Evolutionary conservation across 345 rosid species (phyloP), one percentile per base, ranked within the genome.

Genomic region (Lepidium sativum): DNA sequence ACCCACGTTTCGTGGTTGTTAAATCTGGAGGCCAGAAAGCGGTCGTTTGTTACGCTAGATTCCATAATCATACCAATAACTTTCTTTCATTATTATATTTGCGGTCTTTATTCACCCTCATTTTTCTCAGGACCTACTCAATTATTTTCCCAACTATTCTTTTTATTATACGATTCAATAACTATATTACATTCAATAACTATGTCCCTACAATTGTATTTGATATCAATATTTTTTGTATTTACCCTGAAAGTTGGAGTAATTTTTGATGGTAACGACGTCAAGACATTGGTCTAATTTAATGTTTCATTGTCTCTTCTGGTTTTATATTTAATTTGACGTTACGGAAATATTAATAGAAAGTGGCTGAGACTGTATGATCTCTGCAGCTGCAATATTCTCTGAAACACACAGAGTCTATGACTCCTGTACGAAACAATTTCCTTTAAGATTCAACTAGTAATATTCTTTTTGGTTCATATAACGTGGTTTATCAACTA

Each of bases 1-100:
- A 39, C 65, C 75, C 39, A 57, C 1, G 6, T 39, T 71, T 63
- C 56, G 45, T 63, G 70, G 75, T 62, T 13, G 69, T 44, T 45
- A 63, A 45, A 17, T 17, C 39, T 69, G 11, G 21, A 15, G 48
- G 49, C 35, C 40, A 21, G 49, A 40, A 58, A 58, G 25, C 5
- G 38, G 39, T 27, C 54, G 73, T 52, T 59, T 16, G 64, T 34
- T 56, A 64, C 49, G 35, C 39, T 49, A 63, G 11, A 50, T 63
- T 48, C 13, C 25, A 49, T 37, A 17, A 47, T 47, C 57, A 37
- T 25, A 25, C 29, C 6, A 25, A 4, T 25, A 5, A 5, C 6
- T 13, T 23, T 7, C 8, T 4, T 13, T 13, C 1, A 17, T 9
- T 9, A 34, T n/a, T 9, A 31, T 23, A 21, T 23, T 27, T 49